A percentile compares a stretch with the other conserved stretches of the same genome.
phyloP scores from a whole-genome alignment of 108 stramenopile species.

The Pinguiococcus pyrenoidosus region DNA sequence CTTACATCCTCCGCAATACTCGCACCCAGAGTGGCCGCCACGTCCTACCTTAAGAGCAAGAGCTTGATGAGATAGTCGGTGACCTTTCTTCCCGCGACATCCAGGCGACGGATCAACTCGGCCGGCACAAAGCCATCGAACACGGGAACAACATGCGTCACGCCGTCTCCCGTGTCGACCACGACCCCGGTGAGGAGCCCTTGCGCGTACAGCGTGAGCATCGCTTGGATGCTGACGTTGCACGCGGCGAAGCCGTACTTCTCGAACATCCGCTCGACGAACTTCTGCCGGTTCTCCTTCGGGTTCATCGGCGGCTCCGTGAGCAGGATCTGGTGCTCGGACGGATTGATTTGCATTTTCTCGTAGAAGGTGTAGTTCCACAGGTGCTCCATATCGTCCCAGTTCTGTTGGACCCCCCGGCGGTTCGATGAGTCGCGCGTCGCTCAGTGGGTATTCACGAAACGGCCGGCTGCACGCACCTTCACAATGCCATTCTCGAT shows the following conservation, averaged over 20 bases:
- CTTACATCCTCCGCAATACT: not conserved
- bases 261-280: constrained; percentile 36
- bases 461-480: no score
- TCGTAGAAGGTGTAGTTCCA: not conserved
- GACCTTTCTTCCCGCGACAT: constrained; percentile 40
- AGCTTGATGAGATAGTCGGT: constrained; percentile 37
- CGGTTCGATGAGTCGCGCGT: no score
- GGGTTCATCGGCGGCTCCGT: constrained; percentile 43
- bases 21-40: not conserved
- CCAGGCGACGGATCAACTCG: constrained; percentile 30
- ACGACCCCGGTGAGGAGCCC: constrained; percentile 41
- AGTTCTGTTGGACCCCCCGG: not conserved
- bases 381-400: not conserved
- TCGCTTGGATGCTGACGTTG: constrained; percentile 35
- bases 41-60: constrained; percentile 13
- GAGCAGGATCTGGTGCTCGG: constrained; percentile 32
- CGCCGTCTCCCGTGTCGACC: constrained; percentile 43
- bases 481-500: no score
- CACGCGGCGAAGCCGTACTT: constrained; percentile 22
- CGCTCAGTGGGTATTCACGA: no score
- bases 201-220: constrained; percentile 41
- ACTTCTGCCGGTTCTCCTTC: constrained; percentile 19
- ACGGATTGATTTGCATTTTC: constrained; percentile 31
- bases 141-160: constrained; percentile 40
- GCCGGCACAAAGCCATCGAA: constrained; percentile 39